Conservation (phyloP, 2,329 filamentous ascomycete species). For the Xylaria hypoxylon region DNA sequence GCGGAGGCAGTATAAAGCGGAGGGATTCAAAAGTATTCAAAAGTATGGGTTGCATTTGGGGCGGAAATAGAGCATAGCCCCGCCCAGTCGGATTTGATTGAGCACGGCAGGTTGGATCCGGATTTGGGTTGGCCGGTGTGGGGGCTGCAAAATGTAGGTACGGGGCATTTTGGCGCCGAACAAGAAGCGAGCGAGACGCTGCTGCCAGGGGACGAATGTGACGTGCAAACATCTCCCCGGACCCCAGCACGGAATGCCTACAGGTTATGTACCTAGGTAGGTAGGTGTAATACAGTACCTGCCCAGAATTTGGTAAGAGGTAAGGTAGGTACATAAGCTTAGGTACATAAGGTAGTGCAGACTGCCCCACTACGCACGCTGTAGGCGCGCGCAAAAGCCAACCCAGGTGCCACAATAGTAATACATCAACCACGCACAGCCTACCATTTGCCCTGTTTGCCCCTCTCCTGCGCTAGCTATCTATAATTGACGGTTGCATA, state of each 20-base stretch:
- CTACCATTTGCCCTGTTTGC: conserved; percentile 34
- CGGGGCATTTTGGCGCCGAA: conserved; percentile 31
- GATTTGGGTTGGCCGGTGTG: conserved; percentile 10
- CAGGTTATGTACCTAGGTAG: no score
- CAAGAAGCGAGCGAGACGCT: conserved; percentile 28
- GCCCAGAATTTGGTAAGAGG: no score
- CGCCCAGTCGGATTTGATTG: conserved; percentile 15
- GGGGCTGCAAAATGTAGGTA: conserved; percentile 25
- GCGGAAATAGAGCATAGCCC: conserved; percentile 27
- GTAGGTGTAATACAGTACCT: no score
- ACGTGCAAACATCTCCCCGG: conserved; percentile 3
- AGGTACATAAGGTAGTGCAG: background rate
- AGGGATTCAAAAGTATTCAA: conserved; percentile 11
- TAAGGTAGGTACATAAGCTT: no score
- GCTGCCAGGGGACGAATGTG: conserved; percentile 21
- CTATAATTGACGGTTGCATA: conserved; percentile 38
- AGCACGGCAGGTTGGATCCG: conserved; percentile 3
- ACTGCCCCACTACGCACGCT: background rate
- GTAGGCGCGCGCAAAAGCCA: conserved; percentile 43
- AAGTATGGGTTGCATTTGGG: conserved; percentile 27
- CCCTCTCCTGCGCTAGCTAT: conserved; percentile 7
- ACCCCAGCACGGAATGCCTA: background rate
- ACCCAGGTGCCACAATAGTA: conserved; percentile 28
- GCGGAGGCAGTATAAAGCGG: conserved; percentile 4
- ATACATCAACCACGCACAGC: conserved; percentile 31